These are phyloP conservation scores for Trypanosoma boissoni DNA, from an alignment of 208 protist genomes.

Conservation along the genomic window DNA sequence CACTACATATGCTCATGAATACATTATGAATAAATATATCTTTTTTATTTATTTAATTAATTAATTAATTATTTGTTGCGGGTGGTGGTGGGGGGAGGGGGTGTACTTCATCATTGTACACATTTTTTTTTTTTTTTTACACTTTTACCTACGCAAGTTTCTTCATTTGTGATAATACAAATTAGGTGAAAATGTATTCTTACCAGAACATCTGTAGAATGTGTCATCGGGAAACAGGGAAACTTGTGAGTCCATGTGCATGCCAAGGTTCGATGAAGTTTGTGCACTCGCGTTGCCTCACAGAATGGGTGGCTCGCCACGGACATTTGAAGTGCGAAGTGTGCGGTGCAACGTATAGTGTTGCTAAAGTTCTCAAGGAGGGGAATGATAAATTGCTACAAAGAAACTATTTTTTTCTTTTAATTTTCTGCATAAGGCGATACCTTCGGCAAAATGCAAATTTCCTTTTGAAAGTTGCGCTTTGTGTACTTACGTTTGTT, in stretches of 20 bases:
- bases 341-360: conserved; percentile 25
- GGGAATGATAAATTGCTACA: neutral
- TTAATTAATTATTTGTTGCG: too few relatives aligned
- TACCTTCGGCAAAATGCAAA: neutral
- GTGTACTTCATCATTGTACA: too few relatives aligned
- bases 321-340: conserved; percentile 34
- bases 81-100: too few relatives aligned
- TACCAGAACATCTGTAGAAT: conserved; percentile 25
- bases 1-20: too few relatives aligned
- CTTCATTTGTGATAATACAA: too few relatives aligned
- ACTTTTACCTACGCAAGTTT: neutral
- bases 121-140: conserved; percentile 1
- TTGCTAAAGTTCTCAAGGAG: conserved; percentile 20
- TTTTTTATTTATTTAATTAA: too few relatives aligned
- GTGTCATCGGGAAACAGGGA: conserved; percentile 25
- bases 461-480: neutral
- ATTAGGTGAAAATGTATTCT: conserved; percentile 15
- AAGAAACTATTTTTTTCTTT: neutral
- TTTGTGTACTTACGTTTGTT: neutral
- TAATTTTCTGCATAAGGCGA: conserved; percentile 8
- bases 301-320: conserved; percentile 24
- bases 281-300: conserved; percentile 35
- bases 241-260: conserved; percentile 27
- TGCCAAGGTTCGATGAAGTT: conserved; percentile 36
- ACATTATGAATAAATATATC: neutral